Evolutionary conservation across 805 yeast species (phyloP).

Genomic region (Ogataea ganodermae): DNA sequence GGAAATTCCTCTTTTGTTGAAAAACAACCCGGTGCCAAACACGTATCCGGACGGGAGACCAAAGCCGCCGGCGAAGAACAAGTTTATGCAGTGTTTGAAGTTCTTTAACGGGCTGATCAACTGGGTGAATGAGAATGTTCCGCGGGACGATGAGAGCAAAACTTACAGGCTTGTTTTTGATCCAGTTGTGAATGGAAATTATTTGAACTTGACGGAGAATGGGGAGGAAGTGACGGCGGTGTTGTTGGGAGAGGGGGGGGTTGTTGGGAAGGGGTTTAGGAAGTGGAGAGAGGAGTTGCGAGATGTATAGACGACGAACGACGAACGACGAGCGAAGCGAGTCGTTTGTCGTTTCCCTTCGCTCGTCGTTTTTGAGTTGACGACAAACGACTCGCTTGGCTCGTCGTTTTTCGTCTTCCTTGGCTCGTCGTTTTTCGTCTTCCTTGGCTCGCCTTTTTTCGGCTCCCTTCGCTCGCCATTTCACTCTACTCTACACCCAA

Average conservation of each 20-base stretch:
- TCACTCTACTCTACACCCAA: too few relatives aligned
- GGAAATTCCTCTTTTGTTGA: conserved; percentile 71
- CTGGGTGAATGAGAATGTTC: conserved; percentile 65
- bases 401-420: background rate
- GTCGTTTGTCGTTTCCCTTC: background rate
- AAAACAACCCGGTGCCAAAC: conserved; percentile 43
- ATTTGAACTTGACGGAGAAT: conserved; percentile 51
- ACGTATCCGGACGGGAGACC: conserved; percentile 19
- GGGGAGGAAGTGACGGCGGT: conserved; percentile 31
- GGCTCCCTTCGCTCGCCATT: too few relatives aligned
- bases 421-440: too few relatives aligned
- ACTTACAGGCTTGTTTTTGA: conserved; percentile 60
- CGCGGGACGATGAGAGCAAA: conserved; percentile 50
- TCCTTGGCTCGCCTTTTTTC: too few relatives aligned
- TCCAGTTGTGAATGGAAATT: conserved; percentile 49
- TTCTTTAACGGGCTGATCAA: conserved; percentile 86
- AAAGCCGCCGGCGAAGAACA: conserved; percentile 46
- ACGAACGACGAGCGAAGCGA: conserved; percentile 1
- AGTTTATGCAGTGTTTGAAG: conserved; percentile 76
- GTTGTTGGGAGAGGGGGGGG: conserved; percentile 40
- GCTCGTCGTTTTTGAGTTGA: background rate
- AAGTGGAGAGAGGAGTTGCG: conserved; percentile 49
- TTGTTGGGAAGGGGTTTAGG: conserved; percentile 52
- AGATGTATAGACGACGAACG: too few relatives aligned
- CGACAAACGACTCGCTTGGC: background rate